These are phyloP conservation scores for Clarireedia homoeocarpa DNA, from an alignment of 2,329 filamentous ascomycete species.

Conservation along the genomic window DNA sequence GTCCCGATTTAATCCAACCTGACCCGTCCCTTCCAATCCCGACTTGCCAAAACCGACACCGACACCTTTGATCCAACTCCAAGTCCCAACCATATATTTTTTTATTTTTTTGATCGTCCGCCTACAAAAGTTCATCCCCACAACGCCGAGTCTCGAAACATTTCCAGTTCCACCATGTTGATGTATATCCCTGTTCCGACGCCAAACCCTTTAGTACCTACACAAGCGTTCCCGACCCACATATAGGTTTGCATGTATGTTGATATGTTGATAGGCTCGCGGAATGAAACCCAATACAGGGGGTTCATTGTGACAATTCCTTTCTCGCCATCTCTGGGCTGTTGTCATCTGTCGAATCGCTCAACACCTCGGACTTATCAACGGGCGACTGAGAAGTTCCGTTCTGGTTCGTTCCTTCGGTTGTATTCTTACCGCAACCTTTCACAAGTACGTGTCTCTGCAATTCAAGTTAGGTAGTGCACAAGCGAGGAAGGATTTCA, in stretches of 20 bases:
- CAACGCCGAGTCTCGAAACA: constrained; percentile 1
- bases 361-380: constrained; percentile 26
- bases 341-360: constrained; percentile 24
- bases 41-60: background rate
- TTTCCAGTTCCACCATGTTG: background rate
- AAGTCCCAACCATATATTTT: background rate
- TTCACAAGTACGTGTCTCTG: constrained; percentile 62
- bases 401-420: constrained; percentile 16
- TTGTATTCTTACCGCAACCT: constrained; percentile 48
- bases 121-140: background rate
- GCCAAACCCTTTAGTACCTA: background rate
- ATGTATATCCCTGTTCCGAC: constrained; percentile 1
- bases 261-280: background rate
- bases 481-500: constrained; percentile 10
- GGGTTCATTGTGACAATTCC: constrained; percentile 13
- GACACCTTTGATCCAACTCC: background rate
- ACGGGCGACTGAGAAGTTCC: constrained; percentile 23
- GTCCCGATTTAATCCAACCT: background rate
- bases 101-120: background rate
- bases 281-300: background rate
- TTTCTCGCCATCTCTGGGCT: constrained; percentile 24
- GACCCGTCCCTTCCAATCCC: background rate
- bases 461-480: constrained; percentile 24
- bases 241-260: background rate
- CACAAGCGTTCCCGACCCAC: background rate